Percentiles rank a stretch among this genome's conserved stretches.
phyloP scores from a whole-genome alignment of 495 filamentous ascomycete genomes.

The Lasiosphaeris hirsuta region DNA sequence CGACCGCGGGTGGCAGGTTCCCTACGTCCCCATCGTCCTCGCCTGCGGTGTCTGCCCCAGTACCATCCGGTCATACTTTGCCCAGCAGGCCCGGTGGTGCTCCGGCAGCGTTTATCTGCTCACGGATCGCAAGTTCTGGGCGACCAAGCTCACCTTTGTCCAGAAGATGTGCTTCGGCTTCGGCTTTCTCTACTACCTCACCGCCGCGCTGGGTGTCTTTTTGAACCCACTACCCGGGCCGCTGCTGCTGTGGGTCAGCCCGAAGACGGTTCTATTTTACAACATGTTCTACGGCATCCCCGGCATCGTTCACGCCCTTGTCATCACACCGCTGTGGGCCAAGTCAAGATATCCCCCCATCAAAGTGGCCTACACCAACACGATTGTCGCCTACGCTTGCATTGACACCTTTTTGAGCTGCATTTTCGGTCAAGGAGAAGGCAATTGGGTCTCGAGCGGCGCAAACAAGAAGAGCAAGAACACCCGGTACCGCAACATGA shows the following conservation, averaged over 20 bases:
- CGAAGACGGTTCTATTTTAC: conserved; percentile 31
- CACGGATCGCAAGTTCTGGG: conserved; percentile 29
- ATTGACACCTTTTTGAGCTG: conserved; percentile 29
- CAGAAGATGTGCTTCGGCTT: conserved; percentile 31
- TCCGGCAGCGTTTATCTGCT: conserved; percentile 29
- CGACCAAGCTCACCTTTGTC: conserved; percentile 25
- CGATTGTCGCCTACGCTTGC: conserved; percentile 31
- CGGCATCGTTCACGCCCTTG: conserved; percentile 26
- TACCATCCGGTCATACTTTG: conserved; percentile 32
- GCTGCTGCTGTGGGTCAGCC: conserved; percentile 24
- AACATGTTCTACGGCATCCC: conserved; percentile 31
- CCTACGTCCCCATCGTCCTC: conserved; percentile 28
- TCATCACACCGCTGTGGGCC: conserved; percentile 29
- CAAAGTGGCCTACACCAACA: conserved; percentile 34
- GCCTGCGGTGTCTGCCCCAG: conserved; percentile 33
- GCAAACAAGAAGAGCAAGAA: conserved; percentile 32
- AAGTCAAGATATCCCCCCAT: conserved; percentile 27
- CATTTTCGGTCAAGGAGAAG: conserved; percentile 12
- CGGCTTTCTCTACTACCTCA: conserved; percentile 31
- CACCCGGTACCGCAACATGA: conserved; percentile 32
- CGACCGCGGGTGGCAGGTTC: conserved; percentile 32
- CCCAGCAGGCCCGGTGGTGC: conserved; percentile 36
- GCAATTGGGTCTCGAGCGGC: conserved; percentile 16
- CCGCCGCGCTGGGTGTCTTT: conserved; percentile 31
- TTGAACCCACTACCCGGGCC: conserved; percentile 31